Evolutionary conservation across 345 rosid genomes (phyloP).

Genomic region (Camelina neglecta): DNA sequence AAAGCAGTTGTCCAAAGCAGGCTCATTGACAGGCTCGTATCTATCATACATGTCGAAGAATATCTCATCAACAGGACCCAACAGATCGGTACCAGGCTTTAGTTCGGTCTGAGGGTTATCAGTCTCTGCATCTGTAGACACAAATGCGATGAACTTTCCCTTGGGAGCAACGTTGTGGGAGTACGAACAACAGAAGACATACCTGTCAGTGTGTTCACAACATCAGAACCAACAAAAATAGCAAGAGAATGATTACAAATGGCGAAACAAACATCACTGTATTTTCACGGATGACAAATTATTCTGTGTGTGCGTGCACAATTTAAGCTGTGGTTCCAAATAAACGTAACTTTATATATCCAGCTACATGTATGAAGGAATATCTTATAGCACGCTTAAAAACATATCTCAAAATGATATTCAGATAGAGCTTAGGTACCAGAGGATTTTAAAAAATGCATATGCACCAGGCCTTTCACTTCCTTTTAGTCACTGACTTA

Average conservation of each 20-base stretch:
- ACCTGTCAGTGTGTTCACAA: conserved; percentile 53
- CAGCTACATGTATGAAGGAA: not conserved
- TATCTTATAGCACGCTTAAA: conserved; percentile 16
- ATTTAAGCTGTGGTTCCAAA: not conserved
- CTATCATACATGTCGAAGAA: conserved; percentile 84
- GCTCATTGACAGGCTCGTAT: conserved; percentile 65
- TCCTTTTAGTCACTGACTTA: not conserved
- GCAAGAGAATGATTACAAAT: not conserved
- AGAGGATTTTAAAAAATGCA: not conserved
- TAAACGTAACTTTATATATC: not conserved
- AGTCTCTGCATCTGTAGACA: conserved; percentile 92
- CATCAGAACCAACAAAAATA: not conserved
- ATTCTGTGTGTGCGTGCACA: not conserved
- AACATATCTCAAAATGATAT: not conserved
- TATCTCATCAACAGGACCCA: conserved; percentile 80
- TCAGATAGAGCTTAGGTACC: conserved; percentile 16
- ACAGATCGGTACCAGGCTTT: conserved; percentile 80
- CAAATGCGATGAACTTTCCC: conserved; percentile 91
- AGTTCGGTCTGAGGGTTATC: conserved; percentile 76
- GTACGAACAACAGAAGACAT: conserved; percentile 94
- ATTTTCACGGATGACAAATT: not conserved
- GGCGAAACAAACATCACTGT: not conserved
- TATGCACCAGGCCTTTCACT: not conserved
- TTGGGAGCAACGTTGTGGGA: conserved; percentile 93
- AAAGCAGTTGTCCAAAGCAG: conserved; percentile 70